Evolutionary conservation across 257 asterid species (phyloP).

Genomic region (Solanum paucissectum): DNA sequence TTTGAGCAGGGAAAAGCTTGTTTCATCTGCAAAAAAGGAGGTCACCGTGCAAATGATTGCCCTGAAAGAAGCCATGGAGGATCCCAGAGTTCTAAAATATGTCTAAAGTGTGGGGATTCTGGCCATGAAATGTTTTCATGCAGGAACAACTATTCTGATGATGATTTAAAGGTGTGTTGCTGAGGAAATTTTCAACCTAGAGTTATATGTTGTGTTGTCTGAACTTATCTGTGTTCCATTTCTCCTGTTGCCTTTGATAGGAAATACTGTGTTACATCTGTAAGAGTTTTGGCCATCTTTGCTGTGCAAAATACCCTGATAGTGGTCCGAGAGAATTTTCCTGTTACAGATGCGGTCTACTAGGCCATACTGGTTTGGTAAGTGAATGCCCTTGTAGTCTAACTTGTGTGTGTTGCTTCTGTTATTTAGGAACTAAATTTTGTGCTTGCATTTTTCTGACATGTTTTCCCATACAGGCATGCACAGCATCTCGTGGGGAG

Average conservation of each 20-base stretch:
- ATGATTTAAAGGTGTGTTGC: slow-evolving; percentile 53
- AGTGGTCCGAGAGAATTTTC: slow-evolving; percentile 47
- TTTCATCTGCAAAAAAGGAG: slow-evolving; percentile 73
- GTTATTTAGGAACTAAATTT: neutral
- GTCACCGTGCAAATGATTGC: slow-evolving; percentile 92
- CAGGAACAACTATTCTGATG: slow-evolving; percentile 46
- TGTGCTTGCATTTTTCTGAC: neutral
- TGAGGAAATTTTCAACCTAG: neutral
- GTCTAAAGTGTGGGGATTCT: slow-evolving; percentile 73
- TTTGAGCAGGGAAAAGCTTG: slow-evolving; percentile 63
- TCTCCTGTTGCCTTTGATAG: slow-evolving; percentile 20
- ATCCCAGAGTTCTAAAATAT: slow-evolving; percentile 35
- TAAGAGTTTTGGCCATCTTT: slow-evolving; percentile 68
- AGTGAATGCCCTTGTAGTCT: slow-evolving; percentile 15
- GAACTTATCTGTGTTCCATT: neutral
- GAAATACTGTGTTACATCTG: slow-evolving; percentile 74
- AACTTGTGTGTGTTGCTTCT: neutral
- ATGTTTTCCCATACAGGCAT: slow-evolving; percentile 27
- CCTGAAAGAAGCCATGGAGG: slow-evolving; percentile 39
- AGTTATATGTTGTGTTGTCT: neutral
- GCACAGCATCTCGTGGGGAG: slow-evolving; percentile 31
- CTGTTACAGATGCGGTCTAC: slow-evolving; percentile 81
- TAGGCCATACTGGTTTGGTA: slow-evolving; percentile 93
- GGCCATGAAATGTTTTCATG: slow-evolving; percentile 89
- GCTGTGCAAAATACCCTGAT: slow-evolving; percentile 51